These are phyloP conservation scores for Scalesia atractyloides DNA, from an alignment of 129 eudicot genomes.

Conservation along the genomic window DNA sequence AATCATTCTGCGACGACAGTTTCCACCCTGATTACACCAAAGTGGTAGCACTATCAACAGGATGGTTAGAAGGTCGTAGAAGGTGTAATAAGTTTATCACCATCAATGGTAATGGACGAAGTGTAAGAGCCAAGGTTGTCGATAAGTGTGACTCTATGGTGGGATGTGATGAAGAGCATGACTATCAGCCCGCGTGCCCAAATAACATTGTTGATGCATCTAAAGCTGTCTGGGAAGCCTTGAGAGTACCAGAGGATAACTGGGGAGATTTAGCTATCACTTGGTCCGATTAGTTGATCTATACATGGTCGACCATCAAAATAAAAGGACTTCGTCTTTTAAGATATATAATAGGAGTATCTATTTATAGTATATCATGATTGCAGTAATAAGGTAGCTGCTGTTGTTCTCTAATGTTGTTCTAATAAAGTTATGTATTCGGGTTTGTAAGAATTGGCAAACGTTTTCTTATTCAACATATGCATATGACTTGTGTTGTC, in stretches of 20 bases:
- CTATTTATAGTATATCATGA: too few species aligned
- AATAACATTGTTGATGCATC: conserved; percentile 48
- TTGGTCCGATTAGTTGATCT: conserved; percentile 23
- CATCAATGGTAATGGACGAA: conserved; percentile 28
- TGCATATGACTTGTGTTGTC: too few species aligned
- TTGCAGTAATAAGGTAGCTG: too few species aligned
- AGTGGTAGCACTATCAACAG: conserved; percentile 27
- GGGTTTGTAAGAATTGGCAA: too few species aligned
- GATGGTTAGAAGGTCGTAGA: conserved; percentile 25
- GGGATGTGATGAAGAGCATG: conserved; percentile 46
- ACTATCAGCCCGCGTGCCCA: conserved; percentile 44
- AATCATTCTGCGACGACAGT: conserved; percentile 22
- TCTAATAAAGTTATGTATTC: too few species aligned
- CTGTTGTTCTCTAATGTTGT: too few species aligned
- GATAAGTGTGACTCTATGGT: conserved; percentile 30
- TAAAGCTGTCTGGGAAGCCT: conserved; percentile 41
- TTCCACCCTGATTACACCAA: conserved; percentile 23
- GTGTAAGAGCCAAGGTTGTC: conserved; percentile 35
- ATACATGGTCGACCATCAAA: too few species aligned
- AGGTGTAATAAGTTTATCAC: conserved; percentile 27
- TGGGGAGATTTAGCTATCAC: conserved; percentile 42
- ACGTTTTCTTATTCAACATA: too few species aligned
- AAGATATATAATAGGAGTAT: too few species aligned
- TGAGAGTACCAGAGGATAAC: conserved; percentile 33
- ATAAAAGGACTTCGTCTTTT: too few species aligned